These are phyloP conservation scores for Penicillium sp. DNA, from an alignment of 2,329 filamentous ascomycete genomes.

Conservation along the genomic window DNA sequence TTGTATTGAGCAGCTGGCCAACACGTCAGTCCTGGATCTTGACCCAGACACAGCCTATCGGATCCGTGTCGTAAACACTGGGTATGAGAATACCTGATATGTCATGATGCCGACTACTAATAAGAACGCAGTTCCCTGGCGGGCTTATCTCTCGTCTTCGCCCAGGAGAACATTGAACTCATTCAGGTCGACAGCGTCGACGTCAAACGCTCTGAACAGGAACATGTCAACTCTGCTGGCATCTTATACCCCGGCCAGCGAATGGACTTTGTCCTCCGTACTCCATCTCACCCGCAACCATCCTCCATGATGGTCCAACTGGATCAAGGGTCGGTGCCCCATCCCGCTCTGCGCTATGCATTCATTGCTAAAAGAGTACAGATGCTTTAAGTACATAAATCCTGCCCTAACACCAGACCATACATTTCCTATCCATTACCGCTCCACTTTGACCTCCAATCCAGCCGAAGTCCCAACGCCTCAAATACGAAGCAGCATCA, in stretches of 20 bases:
- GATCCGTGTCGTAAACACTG: constrained; percentile 49
- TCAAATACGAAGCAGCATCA: constrained; percentile 17
- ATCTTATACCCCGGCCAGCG: constrained; percentile 50
- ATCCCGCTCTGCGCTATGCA: no score
- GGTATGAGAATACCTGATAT: constrained; percentile 30
- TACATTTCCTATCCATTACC: constrained; percentile 35
- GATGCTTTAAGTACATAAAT: constrained; percentile 51
- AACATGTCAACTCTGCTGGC: constrained; percentile 38
- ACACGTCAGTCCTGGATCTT: constrained; percentile 30
- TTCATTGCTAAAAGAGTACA: constrained; percentile 12
- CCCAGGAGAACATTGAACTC: constrained; percentile 33
- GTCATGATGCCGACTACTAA: neutral
- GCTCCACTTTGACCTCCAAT: neutral
- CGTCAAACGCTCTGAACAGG: constrained; percentile 26
- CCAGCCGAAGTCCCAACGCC: neutral
- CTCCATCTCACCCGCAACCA: constrained; percentile 11
- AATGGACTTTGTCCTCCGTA: constrained; percentile 43
- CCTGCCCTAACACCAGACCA: constrained; percentile 44
- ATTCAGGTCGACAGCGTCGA: constrained; percentile 47
- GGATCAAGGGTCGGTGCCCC: constrained; percentile 37
- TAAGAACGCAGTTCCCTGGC: constrained; percentile 39
- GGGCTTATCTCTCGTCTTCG: constrained; percentile 41
- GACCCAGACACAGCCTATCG: constrained; percentile 33
- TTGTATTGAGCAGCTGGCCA: constrained; percentile 36
- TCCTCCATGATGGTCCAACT: constrained; percentile 36